Base-by-base conservation (phyloP, 306 rosid species). In the Fragaria vesca region DNA sequence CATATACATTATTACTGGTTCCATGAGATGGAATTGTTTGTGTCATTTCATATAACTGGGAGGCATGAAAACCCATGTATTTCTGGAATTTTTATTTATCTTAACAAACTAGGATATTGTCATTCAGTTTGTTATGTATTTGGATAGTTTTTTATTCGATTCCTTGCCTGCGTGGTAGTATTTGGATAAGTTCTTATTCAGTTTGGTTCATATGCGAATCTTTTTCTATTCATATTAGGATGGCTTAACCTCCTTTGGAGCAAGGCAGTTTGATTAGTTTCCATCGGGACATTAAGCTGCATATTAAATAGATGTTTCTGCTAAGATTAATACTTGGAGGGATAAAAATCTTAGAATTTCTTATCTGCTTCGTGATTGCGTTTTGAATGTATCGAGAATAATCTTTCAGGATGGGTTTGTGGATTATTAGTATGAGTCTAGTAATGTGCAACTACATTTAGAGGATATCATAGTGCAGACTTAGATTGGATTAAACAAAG, bases 1-100 rank as follows among this genome's bases (percentile, higher is more conserved):
- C n/a, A 66, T 72, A 20, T 50, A 50, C 77, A 63, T n/a, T 57
- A 46, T 11, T 9, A 6, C 63, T 57, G 62, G 30, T 47, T 69
- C 47, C 40, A 34, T 36, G 65, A 11, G 24, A 47, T 34, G 17
- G 80, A 74, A 72, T 38, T 54, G 52, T 52, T 17, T 62, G 45
- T 74, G 74, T 74, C 32, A 46, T 75, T 62, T 55, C 66, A 48
- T 69, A 9, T 70, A 26, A 52, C 43, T 70, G 57, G 30, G 57
- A 16, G 66, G 47, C 30, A 54, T 82, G 21, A 63, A 50, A 61
- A 21, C 57, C 69, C 32, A 10, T 45, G 42, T 74, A 74, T 68
- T 60, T 10, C n/a, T 68, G 47, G 28, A 63, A 66, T 17, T 17
- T 66, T 38, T 20, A 18, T 66, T 30, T 30, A 30, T 62, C 4